Percentiles rank a stretch among this genome's conserved stretches.
Evolutionary conservation across 805 yeast species (phyloP).

Genomic region (Zygotorulaspora florentina): DNA sequence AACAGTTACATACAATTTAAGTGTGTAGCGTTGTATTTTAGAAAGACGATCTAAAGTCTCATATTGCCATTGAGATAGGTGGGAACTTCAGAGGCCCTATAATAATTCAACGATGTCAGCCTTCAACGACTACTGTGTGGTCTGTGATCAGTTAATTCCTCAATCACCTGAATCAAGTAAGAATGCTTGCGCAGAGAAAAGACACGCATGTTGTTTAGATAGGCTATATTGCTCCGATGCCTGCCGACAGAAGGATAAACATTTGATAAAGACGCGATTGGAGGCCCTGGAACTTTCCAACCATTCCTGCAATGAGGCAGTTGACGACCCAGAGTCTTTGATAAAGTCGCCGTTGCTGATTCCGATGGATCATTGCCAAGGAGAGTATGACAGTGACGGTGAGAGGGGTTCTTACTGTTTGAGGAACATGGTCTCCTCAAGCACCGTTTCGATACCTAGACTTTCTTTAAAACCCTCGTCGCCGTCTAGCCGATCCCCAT

Average conservation of each 20-base stretch:
- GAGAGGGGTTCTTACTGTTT: slow-evolving; percentile 8
- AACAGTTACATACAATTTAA: no score
- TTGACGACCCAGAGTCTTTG: slow-evolving; percentile 17
- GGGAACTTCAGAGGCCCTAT: no score
- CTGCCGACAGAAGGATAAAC: slow-evolving; percentile 21
- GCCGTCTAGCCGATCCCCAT: neutral
- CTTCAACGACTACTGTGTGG: slow-evolving; percentile 52
- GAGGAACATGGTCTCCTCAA: slow-evolving; percentile 11
- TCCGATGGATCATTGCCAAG: slow-evolving; percentile 14
- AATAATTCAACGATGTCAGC: slow-evolving; percentile 27
- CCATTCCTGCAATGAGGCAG: neutral
- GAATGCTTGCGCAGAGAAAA: slow-evolving; percentile 2
- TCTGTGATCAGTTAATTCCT: slow-evolving; percentile 42
- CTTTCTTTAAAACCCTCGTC: neutral
- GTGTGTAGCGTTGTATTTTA: no score
- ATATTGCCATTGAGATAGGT: no score
- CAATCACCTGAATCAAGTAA: slow-evolving; percentile 9
- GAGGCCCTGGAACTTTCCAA: slow-evolving; percentile 7
- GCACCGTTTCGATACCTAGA: slow-evolving; percentile 10
- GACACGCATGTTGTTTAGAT: slow-evolving; percentile 7
- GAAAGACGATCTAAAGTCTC: no score
- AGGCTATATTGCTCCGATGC: slow-evolving; percentile 26
- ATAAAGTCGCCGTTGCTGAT: slow-evolving; percentile 24
- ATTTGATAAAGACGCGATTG: slow-evolving; percentile 5
- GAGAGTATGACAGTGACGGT: slow-evolving; percentile 4